Base-by-base conservation (phyloP, 1,284 basidiomycete genomes). In the Tilletiaria anomala region DNA sequence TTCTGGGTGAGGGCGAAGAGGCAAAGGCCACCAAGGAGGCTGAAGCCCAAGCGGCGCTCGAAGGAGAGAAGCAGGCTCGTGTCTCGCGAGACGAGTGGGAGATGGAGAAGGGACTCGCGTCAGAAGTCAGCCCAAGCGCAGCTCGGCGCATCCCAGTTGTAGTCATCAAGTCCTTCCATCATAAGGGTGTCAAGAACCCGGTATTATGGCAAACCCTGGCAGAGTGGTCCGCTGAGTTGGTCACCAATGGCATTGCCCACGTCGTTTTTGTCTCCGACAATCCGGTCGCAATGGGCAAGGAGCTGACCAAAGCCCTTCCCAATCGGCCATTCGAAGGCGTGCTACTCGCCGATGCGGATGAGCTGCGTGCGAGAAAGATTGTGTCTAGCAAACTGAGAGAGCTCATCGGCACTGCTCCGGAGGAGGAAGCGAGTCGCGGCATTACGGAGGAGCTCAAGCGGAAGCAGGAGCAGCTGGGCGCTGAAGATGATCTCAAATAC, bases 211-310 rank as follows among this genome's bases (percentile, higher is more conserved):
- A 74, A 33, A 82, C 81, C 2, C 68, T 97, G 16, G 76, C 82
- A 1, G 78, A 82, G 44, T 97, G 91, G 91, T 81, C 78, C 3
- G 84, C 85, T 0, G 74, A 73, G 11, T 39, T 61, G n/a, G 54
- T 55, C 16, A 48, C 50, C 14, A 49, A 39, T 4, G 47, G 78
- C 78, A 73, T 86, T 42, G 91, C 91, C 0, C 91, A 97, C 67
- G 87, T 94, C 32, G 73, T 97, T 36, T 79, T 96, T 34, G 73
- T 89, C 24, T 84, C 83, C 53, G 86, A 96, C 63, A 88, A 88
- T 54, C 77, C 82, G 18, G 85, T 88, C 51, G 82, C 87, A 40
- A 75, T 55, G 53, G 44, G 78, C 1, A 94, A 89, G 66, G 74
- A 77, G 18, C 70, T 96, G 6, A 78, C 84, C 0, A 82, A 80